Conservation (phyloP, 1,139 yeast genomes). For the Pichia sp. region DNA sequence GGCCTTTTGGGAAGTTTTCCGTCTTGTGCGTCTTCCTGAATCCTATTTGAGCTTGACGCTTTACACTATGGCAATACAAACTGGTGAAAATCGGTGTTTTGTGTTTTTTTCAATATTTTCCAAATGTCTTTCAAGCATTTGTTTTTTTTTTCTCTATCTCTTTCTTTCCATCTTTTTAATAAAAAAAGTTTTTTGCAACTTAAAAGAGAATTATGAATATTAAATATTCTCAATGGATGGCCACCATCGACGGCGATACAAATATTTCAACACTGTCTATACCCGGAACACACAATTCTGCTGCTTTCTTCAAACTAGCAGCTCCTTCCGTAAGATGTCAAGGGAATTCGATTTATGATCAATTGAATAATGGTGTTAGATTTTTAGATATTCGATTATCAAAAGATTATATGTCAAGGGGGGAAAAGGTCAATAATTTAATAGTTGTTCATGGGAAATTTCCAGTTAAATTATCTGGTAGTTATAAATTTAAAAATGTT, state of each 20-base stretch:
- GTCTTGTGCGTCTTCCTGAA: too few relatives aligned
- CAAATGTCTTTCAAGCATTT: too few relatives aligned
- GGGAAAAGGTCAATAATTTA: slow-evolving; percentile 42
- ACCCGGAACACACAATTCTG: slow-evolving; percentile 80
- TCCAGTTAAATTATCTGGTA: slow-evolving; percentile 57
- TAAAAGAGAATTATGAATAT: too few relatives aligned
- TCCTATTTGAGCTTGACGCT: too few relatives aligned
- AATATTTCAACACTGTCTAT: slow-evolving; percentile 50
- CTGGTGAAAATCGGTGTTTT: too few relatives aligned
- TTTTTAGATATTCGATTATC: slow-evolving; percentile 67
- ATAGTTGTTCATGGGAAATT: slow-evolving; percentile 72
- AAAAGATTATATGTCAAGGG: slow-evolving; percentile 41
- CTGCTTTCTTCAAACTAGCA: slow-evolving; percentile 61
- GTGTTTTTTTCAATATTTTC: too few relatives aligned
- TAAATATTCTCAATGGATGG: slow-evolving; percentile 41
- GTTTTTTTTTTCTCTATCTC: not conserved
- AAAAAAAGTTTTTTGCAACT: too few relatives aligned
- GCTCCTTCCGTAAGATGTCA: slow-evolving; percentile 79
- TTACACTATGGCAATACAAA: too few relatives aligned
- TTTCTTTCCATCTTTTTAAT: too few relatives aligned
- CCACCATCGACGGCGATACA: slow-evolving; percentile 46
- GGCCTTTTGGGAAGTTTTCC: too few relatives aligned
- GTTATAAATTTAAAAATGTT: slow-evolving; percentile 38
- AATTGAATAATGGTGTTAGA: slow-evolving; percentile 65
- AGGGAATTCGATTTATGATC: slow-evolving; percentile 52